phyloP scores from a whole-genome alignment of 208 protist genomes.

The Leishmania braziliensis region DNA sequence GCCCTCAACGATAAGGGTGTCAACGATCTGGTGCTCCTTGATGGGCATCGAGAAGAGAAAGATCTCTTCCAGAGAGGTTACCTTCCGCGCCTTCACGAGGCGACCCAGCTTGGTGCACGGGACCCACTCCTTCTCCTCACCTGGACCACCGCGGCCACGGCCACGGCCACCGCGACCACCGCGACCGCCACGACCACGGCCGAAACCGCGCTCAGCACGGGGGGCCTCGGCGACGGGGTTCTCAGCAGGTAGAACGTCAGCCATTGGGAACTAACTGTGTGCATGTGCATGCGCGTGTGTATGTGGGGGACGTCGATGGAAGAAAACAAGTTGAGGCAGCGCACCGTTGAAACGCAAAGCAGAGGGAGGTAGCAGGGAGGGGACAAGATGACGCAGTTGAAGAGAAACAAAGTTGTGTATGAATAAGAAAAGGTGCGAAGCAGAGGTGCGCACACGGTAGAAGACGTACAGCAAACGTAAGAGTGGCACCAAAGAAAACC shows the following conservation, averaged over 20 bases:
- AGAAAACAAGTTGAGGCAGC: not conserved
- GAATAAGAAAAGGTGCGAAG: not conserved
- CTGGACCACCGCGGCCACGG: conserved; percentile 44
- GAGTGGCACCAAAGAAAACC: too few relatives aligned
- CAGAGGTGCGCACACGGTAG: not conserved
- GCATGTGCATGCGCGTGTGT: not conserved
- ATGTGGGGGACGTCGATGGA: not conserved
- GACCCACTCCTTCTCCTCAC: conserved; percentile 95
- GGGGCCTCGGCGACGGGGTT: conserved; percentile 36
- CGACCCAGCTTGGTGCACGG: conserved; percentile 99
- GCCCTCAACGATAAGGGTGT: conserved; percentile 94
- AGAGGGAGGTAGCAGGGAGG: not conserved
- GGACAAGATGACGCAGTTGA: not conserved
- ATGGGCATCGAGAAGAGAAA: conserved; percentile 99
- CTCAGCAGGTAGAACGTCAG: conserved; percentile 66
- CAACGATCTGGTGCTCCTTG: conserved; percentile 99
- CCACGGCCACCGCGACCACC: conserved; percentile 31
- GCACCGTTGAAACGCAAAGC: not conserved
- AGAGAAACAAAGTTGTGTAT: not conserved
- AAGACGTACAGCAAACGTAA: not conserved
- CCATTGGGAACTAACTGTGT: conserved; percentile 50
- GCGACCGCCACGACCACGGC: conserved; percentile 64
- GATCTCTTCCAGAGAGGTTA: conserved; percentile 98
- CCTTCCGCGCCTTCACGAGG: conserved; percentile 96
- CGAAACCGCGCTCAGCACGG: conserved; percentile 49